Evolutionary conservation across 768 basidiomycete genomes (phyloP), one percentile per base, ranked within the genome.

Genomic region (Suillus plorans): DNA sequence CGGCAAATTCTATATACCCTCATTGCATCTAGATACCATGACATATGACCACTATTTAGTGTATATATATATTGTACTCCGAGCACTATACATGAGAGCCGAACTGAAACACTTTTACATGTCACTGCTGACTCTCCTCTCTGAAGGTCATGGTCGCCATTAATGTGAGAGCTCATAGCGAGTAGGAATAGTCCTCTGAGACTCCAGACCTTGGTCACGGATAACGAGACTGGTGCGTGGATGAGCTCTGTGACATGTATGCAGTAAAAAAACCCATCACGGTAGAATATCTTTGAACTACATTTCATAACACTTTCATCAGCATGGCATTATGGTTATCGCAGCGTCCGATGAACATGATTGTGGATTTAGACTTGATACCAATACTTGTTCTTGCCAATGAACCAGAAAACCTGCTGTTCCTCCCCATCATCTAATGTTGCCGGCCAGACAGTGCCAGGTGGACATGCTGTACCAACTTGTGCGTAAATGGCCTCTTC

Each of bases 301-400:
- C 3, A 14, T 50, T 3, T 25, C 49, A 25, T 13, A 14, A 50
- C 22, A 25, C 49, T 25, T 25, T 22, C 49, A 28, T 14, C 14
- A 50, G 49, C 14, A 28, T 50, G 25, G 49, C 4, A 16, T 25
- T 50, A 50, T 50, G 7, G 14, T 8, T 14, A 25, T 25, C n/a
- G 49, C 14, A 2, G 22, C 50, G 8, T 31, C 50, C 8, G 3
- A 28, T 25, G 25, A 61, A 28, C 45, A 39, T 39, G 41, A n/a
- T n/a, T 31, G 31, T 55, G 55, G 10, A 47, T 47, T 55, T 80
- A 89, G 64, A 84, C 75, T 65, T 86, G 84, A 80, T 90, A 93
- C 91, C 91, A 92, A 60, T 82, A 84, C 64, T 81, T 84, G 42
- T 77, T 76, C 3, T 80, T 79, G 1, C 81, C 80, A 42, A 87